These are phyloP conservation scores for Galeopsis tetrahit DNA, from an alignment of 257 asterid genomes.

Conservation along the genomic window DNA sequence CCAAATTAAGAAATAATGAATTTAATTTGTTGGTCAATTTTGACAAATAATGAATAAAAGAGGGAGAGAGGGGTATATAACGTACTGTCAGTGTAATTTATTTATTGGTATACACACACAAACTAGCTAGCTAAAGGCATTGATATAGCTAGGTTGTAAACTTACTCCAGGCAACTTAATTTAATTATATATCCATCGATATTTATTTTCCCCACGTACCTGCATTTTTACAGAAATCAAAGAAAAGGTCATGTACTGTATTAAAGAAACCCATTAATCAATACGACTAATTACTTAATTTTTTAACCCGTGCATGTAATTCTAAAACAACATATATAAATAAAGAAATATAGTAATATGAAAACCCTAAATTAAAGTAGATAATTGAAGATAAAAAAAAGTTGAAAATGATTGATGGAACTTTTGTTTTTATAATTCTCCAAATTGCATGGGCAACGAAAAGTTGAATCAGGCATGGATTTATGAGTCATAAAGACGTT, in stretches of 20 bases:
- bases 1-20: too few relatives aligned
- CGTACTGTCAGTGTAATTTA: too few relatives aligned
- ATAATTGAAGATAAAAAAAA: not conserved
- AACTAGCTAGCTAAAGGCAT: not conserved
- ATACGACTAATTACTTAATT: too few relatives aligned
- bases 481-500: constrained; percentile 20
- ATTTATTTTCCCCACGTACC: not conserved
- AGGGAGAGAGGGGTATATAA: too few relatives aligned
- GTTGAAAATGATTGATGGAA: constrained; percentile 40
- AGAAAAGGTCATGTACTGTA: too few relatives aligned
- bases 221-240: too few relatives aligned
- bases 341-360: not conserved
- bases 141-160: not conserved
- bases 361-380: not conserved
- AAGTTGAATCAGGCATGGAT: constrained; percentile 8
- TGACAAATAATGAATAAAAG: too few relatives aligned
- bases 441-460: constrained; percentile 26
- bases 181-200: not conserved
- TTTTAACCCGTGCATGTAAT: not conserved
- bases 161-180: not conserved
- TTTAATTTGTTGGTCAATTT: too few relatives aligned
- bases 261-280: too few relatives aligned
- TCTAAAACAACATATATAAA: not conserved
- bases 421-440: not conserved
- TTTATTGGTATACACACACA: too few relatives aligned